A percentile compares a stretch with the other conserved stretches of the same genome.
Conservation (phyloP, 345 rosid genomes). For the Citrus mangshanensis region DNA sequence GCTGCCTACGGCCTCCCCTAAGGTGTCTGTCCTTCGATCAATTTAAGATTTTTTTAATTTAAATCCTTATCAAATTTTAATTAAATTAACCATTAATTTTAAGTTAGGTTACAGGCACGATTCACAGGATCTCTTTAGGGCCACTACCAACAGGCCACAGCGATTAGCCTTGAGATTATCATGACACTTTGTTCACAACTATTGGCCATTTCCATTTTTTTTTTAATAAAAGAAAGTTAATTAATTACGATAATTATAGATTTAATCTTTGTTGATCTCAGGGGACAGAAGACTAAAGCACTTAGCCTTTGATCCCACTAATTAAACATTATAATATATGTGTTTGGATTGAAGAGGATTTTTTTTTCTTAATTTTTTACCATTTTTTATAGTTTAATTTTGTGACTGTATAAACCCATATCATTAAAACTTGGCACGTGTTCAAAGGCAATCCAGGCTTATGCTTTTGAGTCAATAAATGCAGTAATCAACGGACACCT, state of each 20-base stretch:
- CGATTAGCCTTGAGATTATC: background rate
- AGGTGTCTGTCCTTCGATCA: constrained; percentile 7
- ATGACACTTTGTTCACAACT: background rate
- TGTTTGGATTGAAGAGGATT: background rate
- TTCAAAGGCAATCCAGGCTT: background rate
- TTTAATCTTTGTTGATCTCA: constrained; percentile 1
- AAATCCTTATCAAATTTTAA: background rate
- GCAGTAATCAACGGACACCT: background rate
- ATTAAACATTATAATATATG: background rate
- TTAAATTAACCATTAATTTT: background rate
- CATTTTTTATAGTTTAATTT: background rate
- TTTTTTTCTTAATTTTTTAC: background rate
- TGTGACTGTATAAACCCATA: background rate
- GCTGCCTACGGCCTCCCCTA: background rate
- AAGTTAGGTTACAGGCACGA: constrained; percentile 8
- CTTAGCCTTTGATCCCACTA: background rate
- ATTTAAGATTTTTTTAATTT: background rate
- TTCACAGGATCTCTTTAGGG: constrained; percentile 5
- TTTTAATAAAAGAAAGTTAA: background rate
- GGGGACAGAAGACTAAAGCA: constrained; percentile 3
- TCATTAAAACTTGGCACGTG: background rate
- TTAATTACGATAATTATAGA: background rate
- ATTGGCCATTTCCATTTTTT: background rate
- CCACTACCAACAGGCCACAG: background rate
- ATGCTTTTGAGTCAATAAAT: background rate